These are phyloP conservation scores for Rosa hybrid DNA, from an alignment of 331 rosid species.

Conservation along the genomic window DNA sequence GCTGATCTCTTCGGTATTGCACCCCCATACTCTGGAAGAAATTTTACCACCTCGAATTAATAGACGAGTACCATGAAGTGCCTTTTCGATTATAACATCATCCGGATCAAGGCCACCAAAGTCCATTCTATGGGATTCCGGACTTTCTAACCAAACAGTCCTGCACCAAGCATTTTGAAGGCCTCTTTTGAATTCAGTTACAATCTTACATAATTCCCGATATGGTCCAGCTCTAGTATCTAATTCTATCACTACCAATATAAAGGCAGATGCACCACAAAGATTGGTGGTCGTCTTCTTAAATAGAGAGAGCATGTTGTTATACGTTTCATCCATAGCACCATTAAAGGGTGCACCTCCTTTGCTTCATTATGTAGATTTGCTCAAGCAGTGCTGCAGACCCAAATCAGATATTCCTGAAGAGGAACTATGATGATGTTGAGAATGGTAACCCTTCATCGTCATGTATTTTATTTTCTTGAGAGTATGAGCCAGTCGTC, in stretches of 20 bases:
- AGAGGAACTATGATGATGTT: constrained; percentile 24
- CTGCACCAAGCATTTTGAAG: constrained; percentile 37
- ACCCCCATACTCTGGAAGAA: constrained; percentile 81
- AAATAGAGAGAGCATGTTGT: constrained; percentile 37
- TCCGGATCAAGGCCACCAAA: constrained; percentile 35
- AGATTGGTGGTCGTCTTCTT: constrained; percentile 19
- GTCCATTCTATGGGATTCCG: constrained; percentile 17
- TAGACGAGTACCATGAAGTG: constrained; percentile 70
- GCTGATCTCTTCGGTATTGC: constrained; percentile 14
- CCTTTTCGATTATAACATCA: constrained; percentile 48
- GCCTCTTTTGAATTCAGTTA: constrained; percentile 46
- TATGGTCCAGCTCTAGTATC: constrained; percentile 52
- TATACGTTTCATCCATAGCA: constrained; percentile 38
- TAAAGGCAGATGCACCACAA: constrained; percentile 34
- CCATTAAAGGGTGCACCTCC: constrained; percentile 36
- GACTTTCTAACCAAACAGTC: constrained; percentile 73
- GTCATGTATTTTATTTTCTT: constrained; percentile 36
- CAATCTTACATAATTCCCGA: constrained; percentile 31
- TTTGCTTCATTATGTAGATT: constrained; percentile 24
- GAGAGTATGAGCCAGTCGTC: constrained; percentile 39
- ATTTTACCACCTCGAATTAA: constrained; percentile 39
- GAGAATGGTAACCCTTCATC: constrained; percentile 8
- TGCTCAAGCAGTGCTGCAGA: constrained; percentile 29
- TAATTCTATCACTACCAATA: constrained; percentile 41
- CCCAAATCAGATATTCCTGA: constrained; percentile 37